Base-by-base conservation (phyloP, 2,329 filamentous ascomycete genomes). In the Aspergillus sp. region DNA sequence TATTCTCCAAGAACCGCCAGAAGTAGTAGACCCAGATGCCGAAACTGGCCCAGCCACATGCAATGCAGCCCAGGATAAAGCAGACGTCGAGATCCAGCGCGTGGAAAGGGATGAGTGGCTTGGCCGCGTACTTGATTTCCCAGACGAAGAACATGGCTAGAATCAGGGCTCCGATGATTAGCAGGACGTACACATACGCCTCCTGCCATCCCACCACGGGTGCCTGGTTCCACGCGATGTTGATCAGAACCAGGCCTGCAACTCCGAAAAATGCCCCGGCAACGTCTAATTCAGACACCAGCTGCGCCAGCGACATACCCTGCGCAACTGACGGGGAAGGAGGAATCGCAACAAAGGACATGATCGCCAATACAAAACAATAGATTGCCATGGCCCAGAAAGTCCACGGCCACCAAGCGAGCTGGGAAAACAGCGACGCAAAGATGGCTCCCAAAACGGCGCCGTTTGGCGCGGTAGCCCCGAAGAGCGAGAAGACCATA, bases 141-240 rank as follows among this genome's bases (percentile, higher is more conserved):
- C 84, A 69, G 72, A 81, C 81, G 55, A 85, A 80, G 69, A 91
- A 91, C 1, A 79, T 67, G 0, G 72, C 74, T 2, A 87, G 72
- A 2, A 89, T 73, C 0, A 87, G 39, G 2, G 85, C 59, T 0
- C 87, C 87, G 2, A 88, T 61, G 39, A 89, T 82, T 0, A 91
- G 76, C 0, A 84, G 74, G 0, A 83, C 75, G 60, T 84, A 83
- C n/a, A 87, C 78, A 58, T 86, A 86, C 0, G 84, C 77, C 6
- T 79, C 77, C 1, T 74, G 65, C 87, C 87, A 90, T 1, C 86
- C 85, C 1, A 81, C 83, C 0, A 85, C 77, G 0, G 85, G 82
- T 0, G 84, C 87, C 68, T 90, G 86, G 60, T 88, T 89, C 85
- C 86, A 89, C 0, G 87, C 84, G 65, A 90, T 85, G 69, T 89